Conservation (phyloP, 768 basidiomycete genomes). For the Flagelloscypha sp. region DNA sequence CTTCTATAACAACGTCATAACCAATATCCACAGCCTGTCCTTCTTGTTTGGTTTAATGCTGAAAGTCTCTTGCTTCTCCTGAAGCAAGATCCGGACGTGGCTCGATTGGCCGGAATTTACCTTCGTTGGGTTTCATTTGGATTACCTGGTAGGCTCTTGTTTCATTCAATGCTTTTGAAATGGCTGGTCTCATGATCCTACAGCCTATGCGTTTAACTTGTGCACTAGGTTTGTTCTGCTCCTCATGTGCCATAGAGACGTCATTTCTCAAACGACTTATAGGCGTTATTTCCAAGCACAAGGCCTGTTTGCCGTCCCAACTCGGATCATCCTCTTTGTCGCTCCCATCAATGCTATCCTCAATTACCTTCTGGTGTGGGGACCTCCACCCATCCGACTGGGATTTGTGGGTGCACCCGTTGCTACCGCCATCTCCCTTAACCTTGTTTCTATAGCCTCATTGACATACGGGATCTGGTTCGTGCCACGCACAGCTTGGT, state of each 20-base stretch:
- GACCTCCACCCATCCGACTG: slow-evolving; percentile 47
- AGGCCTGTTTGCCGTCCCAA: slow-evolving; percentile 77
- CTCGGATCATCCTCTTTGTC: slow-evolving; percentile 70
- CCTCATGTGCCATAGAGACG: slow-evolving; percentile 3
- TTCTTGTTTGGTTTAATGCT: slow-evolving; percentile 71
- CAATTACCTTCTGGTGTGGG: slow-evolving; percentile 77
- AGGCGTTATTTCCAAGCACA: slow-evolving; percentile 54
- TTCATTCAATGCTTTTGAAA: neutral
- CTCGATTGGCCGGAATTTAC: slow-evolving; percentile 66
- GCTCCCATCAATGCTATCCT: slow-evolving; percentile 81
- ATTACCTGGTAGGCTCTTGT: slow-evolving; percentile 49
- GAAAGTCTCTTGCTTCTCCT: slow-evolving; percentile 70
- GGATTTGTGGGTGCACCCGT: slow-evolving; percentile 70
- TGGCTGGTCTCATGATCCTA: slow-evolving; percentile 3
- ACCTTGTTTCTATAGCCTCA: slow-evolving; percentile 63
- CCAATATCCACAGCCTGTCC: slow-evolving; percentile 4
- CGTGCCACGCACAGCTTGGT: slow-evolving; percentile 71
- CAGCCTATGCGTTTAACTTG: slow-evolving; percentile 45
- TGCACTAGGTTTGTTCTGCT: slow-evolving; percentile 31
- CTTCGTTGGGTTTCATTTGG: slow-evolving; percentile 71
- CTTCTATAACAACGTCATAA: neutral
- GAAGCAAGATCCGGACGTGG: slow-evolving; percentile 79
- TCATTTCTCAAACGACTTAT: slow-evolving; percentile 38
- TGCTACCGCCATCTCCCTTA: slow-evolving; percentile 76
- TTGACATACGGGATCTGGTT: slow-evolving; percentile 56